Conservation (phyloP, 106 monocot genomes). For the Dioscorea dumetorum region DNA sequence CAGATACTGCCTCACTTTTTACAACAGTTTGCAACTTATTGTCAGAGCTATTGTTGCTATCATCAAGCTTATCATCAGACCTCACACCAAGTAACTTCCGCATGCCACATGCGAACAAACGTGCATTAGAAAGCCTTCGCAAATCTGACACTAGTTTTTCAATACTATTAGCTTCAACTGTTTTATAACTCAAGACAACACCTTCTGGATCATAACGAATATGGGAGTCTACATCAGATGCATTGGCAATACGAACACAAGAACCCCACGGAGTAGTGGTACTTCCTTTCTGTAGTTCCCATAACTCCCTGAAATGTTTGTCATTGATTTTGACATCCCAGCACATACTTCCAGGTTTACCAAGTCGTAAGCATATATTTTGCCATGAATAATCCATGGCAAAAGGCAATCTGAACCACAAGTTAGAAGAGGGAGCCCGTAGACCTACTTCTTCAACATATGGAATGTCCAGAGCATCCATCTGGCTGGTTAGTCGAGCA, state of each 20-base stretch:
- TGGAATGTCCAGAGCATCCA: slow-evolving; percentile 91
- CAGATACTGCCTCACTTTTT: slow-evolving; percentile 55
- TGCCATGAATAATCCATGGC: slow-evolving; percentile 75
- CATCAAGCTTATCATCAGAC: slow-evolving; percentile 59
- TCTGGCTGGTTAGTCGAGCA: slow-evolving; percentile 85
- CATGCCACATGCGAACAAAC: slow-evolving; percentile 84
- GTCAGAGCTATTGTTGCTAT: slow-evolving; percentile 24
- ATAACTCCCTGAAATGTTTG: slow-evolving; percentile 82
- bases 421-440: slow-evolving; percentile 54
- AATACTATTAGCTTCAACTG: slow-evolving; percentile 81
- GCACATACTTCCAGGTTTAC: slow-evolving; percentile 89
- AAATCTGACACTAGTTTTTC: slow-evolving; percentile 81
- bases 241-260: slow-evolving; percentile 87
- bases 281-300: slow-evolving; percentile 78
- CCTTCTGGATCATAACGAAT: slow-evolving; percentile 87
- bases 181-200: slow-evolving; percentile 59
- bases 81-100: slow-evolving; percentile 62
- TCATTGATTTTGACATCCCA: slow-evolving; percentile 97
- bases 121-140: slow-evolving; percentile 78
- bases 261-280: slow-evolving; percentile 60
- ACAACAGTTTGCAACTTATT: slow-evolving; percentile 23
- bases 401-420: slow-evolving; percentile 91
- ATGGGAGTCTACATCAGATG: slow-evolving; percentile 90
- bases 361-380: slow-evolving; percentile 79
- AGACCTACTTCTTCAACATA: slow-evolving; percentile 94